A percentile compares a stretch with the other conserved stretches of the same genome.
phyloP scores from a whole-genome alignment of 345 rosid species.

The Boechera retrofracta region DNA sequence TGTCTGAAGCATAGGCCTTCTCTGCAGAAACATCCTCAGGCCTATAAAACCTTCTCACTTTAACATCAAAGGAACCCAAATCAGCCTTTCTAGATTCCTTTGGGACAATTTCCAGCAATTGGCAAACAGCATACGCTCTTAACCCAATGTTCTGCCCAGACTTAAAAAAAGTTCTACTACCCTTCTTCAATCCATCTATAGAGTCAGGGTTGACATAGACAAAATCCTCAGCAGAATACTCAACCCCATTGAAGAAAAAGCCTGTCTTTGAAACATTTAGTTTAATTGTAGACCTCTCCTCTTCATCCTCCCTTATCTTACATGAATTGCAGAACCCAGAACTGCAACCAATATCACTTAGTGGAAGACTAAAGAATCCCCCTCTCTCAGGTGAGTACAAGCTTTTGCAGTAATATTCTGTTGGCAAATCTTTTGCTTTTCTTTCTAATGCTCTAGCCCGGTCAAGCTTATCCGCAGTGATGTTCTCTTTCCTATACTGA shows the following conservation, averaged over 20 bases:
- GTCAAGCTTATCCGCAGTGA: constrained; percentile 51
- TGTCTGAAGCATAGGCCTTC: constrained; percentile 66
- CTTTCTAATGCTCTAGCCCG: constrained; percentile 61
- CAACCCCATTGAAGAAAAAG: constrained; percentile 49
- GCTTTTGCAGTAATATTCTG: constrained; percentile 65
- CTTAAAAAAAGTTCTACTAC: constrained; percentile 50
- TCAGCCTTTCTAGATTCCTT: constrained; percentile 43
- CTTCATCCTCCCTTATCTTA: constrained; percentile 45
- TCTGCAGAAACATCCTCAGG: constrained; percentile 74
- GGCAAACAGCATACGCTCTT: constrained; percentile 70
- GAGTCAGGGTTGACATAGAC: constrained; percentile 56
- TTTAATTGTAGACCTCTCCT: constrained; percentile 44
- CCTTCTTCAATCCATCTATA: constrained; percentile 30
- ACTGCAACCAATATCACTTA: constrained; percentile 52
- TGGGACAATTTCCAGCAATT: constrained; percentile 53
- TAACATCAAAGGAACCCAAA: constrained; percentile 49
- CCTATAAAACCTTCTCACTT: constrained; percentile 63
- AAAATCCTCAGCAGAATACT: constrained; percentile 57
- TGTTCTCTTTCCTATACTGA: constrained; percentile 57
- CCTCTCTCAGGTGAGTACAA: constrained; percentile 69
- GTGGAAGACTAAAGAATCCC: constrained; percentile 65
- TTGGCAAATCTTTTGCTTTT: constrained; percentile 53
- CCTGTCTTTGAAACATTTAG: constrained; percentile 41
- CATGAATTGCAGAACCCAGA: constrained; percentile 63
- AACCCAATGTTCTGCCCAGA: constrained; percentile 68